phyloP scores from a whole-genome alignment of 2,329 filamentous ascomycete species.

The Arthrobotrys sinensis region DNA sequence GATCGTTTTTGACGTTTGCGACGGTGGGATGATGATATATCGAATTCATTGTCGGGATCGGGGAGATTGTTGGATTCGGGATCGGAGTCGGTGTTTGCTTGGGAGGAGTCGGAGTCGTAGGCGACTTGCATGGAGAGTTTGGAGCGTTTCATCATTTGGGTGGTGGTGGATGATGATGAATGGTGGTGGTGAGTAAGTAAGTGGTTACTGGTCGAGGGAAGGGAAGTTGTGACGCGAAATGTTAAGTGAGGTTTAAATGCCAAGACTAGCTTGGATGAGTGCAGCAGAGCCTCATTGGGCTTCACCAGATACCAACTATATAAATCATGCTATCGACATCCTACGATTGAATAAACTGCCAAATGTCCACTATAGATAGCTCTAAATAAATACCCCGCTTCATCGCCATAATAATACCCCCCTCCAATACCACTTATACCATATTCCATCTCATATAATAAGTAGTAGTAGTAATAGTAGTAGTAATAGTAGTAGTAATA shows the following conservation, averaged over 20 bases:
- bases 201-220: too few species aligned
- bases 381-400: background rate
- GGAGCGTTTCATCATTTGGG: conserved; percentile 57
- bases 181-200: too few species aligned
- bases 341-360: too few species aligned
- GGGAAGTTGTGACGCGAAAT: background rate
- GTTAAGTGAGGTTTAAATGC: background rate
- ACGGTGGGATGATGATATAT: conserved; percentile 27
- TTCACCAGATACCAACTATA: too few species aligned
- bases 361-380: background rate
- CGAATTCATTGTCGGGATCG: conserved; percentile 71
- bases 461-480: too few species aligned
- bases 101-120: conserved; percentile 69
- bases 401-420: background rate
- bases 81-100: conserved; percentile 70
- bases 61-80: conserved; percentile 68
- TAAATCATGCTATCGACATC: too few species aligned
- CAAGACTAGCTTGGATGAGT: background rate
- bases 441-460: too few species aligned
- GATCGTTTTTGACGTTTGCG: conserved; percentile 75
- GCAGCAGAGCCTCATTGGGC: too few species aligned
- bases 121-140: conserved; percentile 59
- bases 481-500: too few species aligned
- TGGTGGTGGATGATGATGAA: background rate
- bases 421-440: background rate